phyloP scores from a whole-genome alignment of 139 green algal genomes.

The Picochlorum sp. region DNA sequence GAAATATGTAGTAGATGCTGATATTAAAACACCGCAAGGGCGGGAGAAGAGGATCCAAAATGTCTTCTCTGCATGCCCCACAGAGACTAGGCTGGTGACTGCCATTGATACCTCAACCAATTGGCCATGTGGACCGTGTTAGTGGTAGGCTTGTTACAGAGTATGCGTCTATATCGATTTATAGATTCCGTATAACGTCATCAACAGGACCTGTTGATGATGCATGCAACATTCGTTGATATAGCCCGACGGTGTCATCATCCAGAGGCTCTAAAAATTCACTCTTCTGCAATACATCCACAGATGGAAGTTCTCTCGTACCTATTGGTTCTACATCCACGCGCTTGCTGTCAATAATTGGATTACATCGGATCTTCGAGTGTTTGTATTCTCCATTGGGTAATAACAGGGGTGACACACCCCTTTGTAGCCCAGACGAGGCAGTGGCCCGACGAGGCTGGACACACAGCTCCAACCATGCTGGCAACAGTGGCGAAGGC shows the following conservation, averaged over 20 bases:
- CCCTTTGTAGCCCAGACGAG: constrained; percentile 20
- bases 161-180: too few relatives aligned
- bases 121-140: constrained; percentile 34
- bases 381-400: constrained; percentile 6
- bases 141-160: not conserved
- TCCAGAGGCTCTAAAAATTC: constrained; percentile 61
- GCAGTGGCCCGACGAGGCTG: constrained; percentile 16
- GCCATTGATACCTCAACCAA: constrained; percentile 41
- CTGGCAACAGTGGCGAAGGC: constrained; percentile 59
- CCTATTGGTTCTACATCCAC: constrained; percentile 1
- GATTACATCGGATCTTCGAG: not conserved
- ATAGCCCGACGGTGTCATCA: constrained; percentile 14
- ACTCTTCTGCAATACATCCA: constrained; percentile 42
- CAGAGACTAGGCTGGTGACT: constrained; percentile 30
- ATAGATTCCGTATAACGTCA: too few relatives aligned
- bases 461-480: constrained; percentile 65
- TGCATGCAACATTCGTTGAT: not conserved
- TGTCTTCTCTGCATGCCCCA: constrained; percentile 34
- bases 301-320: constrained; percentile 32
- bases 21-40: not conserved
- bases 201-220: too few relatives aligned
- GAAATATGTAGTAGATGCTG: constrained; percentile 38
- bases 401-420: constrained; percentile 50
- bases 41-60: constrained; percentile 21
- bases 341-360: not conserved